Conservation (phyloP, 495 filamentous ascomycete genomes). For the Aspergillus diversus region DNA sequence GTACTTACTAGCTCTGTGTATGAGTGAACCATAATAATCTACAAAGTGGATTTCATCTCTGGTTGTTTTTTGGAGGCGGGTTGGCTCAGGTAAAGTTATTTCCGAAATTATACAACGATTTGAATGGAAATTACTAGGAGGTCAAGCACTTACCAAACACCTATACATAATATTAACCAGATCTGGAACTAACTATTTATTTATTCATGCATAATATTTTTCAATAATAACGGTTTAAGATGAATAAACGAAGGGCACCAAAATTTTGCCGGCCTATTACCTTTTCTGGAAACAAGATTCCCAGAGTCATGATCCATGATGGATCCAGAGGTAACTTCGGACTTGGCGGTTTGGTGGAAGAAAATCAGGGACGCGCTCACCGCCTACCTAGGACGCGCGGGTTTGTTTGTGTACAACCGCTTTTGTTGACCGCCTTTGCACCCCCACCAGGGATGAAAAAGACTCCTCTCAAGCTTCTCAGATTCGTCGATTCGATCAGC, state of each 20-base stretch:
- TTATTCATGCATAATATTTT: not conserved
- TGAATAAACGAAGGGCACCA: not conserved
- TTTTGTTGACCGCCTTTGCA: constrained; percentile 36
- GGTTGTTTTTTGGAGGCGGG: too few species aligned
- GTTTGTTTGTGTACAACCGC: constrained; percentile 46
- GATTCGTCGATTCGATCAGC: constrained; percentile 19
- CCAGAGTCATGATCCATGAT: too few species aligned
- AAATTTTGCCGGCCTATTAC: not conserved
- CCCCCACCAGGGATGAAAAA: constrained; percentile 27
- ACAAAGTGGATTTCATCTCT: too few species aligned
- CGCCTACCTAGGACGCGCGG: constrained; percentile 40
- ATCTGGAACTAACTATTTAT: not conserved
- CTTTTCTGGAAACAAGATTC: not conserved
- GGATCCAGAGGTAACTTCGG: not conserved
- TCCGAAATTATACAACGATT: too few species aligned
- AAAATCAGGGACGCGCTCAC: constrained; percentile 32
- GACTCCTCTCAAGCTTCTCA: constrained; percentile 11
- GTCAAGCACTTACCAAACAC: too few species aligned
- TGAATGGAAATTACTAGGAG: too few species aligned
- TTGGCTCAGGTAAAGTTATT: too few species aligned
- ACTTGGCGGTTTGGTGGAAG: not conserved
- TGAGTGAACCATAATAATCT: too few species aligned
- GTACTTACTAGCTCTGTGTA: too few species aligned
- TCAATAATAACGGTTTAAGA: not conserved
- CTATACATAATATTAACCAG: too few species aligned